These are phyloP conservation scores for Annulohypoxylon maeteangense DNA, from an alignment of 495 filamentous ascomycete genomes.

Conservation along the genomic window DNA sequence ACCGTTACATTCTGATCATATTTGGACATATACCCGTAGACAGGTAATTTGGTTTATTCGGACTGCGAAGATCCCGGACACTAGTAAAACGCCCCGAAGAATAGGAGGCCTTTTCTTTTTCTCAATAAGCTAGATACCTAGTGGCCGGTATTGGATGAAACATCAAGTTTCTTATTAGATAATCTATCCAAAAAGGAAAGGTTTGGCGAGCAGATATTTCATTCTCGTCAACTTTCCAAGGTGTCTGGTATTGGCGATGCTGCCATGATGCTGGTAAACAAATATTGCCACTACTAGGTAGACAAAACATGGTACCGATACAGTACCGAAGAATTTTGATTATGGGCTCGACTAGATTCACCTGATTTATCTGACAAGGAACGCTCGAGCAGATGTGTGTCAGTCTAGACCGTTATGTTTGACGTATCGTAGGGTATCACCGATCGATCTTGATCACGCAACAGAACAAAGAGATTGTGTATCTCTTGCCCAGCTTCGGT, in stretches of 20 bases:
- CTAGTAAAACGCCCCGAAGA: conserved; percentile 15
- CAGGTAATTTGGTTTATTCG: conserved; percentile 7
- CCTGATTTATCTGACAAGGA: not conserved
- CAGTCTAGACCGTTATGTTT: conserved; percentile 12
- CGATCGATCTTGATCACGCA: conserved; percentile 38
- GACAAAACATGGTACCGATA: not conserved
- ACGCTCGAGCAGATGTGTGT: not conserved
- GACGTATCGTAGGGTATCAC: conserved; percentile 19
- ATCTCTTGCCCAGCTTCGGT: conserved; percentile 5
- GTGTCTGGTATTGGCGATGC: conserved; percentile 8
- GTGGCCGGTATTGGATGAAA: conserved; percentile 16
- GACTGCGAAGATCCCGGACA: conserved; percentile 12
- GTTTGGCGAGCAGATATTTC: not conserved
- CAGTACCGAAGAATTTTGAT: not conserved
- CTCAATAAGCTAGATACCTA: too few species aligned
- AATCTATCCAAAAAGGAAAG: not conserved
- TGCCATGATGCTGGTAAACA: not conserved
- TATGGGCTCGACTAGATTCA: not conserved
- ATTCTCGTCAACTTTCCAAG: not conserved
- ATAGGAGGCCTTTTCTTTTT: not conserved
- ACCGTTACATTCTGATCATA: conserved; percentile 21
- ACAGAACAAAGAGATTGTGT: not conserved
- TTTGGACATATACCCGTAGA: conserved; percentile 1
- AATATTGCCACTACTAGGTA: not conserved
- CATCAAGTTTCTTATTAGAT: conserved; percentile 25